phyloP scores from a whole-genome alignment of 2,329 filamentous ascomycete genomes.

The Trichoderma citrinoviride region DNA sequence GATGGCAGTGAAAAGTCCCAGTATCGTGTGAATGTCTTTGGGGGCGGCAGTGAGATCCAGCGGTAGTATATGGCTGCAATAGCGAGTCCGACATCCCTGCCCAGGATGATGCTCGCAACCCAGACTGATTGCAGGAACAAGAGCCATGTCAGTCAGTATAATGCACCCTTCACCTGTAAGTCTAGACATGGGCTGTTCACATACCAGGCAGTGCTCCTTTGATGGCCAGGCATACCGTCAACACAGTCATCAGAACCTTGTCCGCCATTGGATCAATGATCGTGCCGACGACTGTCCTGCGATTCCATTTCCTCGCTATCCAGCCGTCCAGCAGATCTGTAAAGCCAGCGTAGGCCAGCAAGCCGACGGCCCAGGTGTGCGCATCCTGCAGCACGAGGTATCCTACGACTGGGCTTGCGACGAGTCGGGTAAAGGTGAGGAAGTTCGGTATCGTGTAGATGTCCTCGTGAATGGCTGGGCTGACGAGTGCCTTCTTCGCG shows the following conservation, averaged over 20 bases:
- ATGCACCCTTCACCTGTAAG: not conserved
- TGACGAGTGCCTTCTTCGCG: not conserved
- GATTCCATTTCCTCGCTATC: constrained; percentile 83
- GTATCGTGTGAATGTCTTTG: constrained; percentile 88
- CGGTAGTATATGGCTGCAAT: constrained; percentile 91
- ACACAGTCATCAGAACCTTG: constrained; percentile 90
- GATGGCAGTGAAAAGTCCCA: constrained; percentile 96
- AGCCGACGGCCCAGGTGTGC: constrained; percentile 70
- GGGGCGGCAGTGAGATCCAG: constrained; percentile 88
- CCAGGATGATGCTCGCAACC: constrained; percentile 85
- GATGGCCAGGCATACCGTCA: constrained; percentile 79
- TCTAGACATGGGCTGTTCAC: constrained; percentile 30
- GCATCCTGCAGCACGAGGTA: constrained; percentile 85
- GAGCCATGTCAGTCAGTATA: not conserved
- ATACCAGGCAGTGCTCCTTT: constrained; percentile 78
- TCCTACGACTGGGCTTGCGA: constrained; percentile 79
- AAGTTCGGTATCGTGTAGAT: constrained; percentile 97
- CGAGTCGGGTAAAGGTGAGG: constrained; percentile 80
- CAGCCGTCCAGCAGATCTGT: constrained; percentile 93
- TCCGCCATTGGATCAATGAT: constrained; percentile 97
- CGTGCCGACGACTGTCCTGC: constrained; percentile 90
- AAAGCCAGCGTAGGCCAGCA: constrained; percentile 90
- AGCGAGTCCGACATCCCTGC: constrained; percentile 78
- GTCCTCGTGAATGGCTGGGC: constrained; percentile 65
- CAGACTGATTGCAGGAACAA: constrained; percentile 55